These are phyloP conservation scores for Kregervanrija delftensis DNA, from an alignment of 805 yeast species.

Conservation along the genomic window DNA sequence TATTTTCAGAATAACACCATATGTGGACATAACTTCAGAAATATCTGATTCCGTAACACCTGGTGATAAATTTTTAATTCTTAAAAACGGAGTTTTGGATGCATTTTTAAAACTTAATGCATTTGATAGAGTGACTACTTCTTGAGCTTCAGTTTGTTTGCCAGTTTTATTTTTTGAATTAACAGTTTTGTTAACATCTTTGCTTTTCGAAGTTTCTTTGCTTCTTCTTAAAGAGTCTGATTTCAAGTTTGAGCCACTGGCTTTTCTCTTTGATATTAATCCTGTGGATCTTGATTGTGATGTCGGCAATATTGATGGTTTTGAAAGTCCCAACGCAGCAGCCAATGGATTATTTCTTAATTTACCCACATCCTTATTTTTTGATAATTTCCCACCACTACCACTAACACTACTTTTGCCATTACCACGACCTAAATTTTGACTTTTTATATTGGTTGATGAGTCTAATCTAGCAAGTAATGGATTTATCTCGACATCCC, in stretches of 20 bases:
- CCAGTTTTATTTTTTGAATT: background rate
- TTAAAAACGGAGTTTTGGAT: slow-evolving; percentile 18
- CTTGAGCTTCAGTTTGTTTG: background rate
- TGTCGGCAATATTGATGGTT: too few relatives aligned
- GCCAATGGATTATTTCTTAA: slow-evolving; percentile 4
- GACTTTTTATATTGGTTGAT: too few relatives aligned
- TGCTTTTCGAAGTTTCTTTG: background rate
- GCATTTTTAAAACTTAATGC: slow-evolving; percentile 18
- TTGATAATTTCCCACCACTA: too few relatives aligned
- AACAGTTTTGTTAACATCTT: background rate
- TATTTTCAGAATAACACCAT: slow-evolving; percentile 18
- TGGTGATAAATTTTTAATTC: slow-evolving; percentile 24
- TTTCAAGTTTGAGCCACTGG: too few relatives aligned
- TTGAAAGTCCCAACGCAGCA: background rate
- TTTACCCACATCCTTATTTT: too few relatives aligned
- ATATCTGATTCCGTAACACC: slow-evolving; percentile 27
- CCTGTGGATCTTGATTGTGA: too few relatives aligned
- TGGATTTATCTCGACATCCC: background rate
- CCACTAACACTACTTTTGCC: too few relatives aligned
- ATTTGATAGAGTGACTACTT: background rate
- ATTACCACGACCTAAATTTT: too few relatives aligned
- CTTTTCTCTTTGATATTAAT: too few relatives aligned
- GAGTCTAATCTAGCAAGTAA: too few relatives aligned
- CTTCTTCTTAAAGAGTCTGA: too few relatives aligned
- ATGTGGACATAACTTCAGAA: slow-evolving; percentile 15